Evolutionary conservation across 2,329 filamentous ascomycete species (phyloP).

Genomic region (Aspergillus pseudoviridinutans): DNA sequence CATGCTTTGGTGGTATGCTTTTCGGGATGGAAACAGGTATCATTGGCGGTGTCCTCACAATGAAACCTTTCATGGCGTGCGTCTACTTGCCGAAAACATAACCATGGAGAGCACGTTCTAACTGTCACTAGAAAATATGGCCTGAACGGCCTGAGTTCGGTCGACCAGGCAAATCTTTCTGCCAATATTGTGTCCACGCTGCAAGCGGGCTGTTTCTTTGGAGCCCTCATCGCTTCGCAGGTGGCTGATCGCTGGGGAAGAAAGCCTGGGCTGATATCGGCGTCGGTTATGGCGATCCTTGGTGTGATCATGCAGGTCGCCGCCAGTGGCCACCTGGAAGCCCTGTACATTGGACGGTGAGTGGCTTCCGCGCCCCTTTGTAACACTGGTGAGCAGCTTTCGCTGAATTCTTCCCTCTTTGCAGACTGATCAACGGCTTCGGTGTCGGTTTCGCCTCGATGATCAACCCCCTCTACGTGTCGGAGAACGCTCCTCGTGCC

Average conservation of each 20-base stretch:
- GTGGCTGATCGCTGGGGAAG: slow-evolving; percentile 50
- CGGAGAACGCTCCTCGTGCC: slow-evolving; percentile 56
- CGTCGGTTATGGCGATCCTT: slow-evolving; percentile 55
- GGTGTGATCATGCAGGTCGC: slow-evolving; percentile 63
- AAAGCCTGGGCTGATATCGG: slow-evolving; percentile 51
- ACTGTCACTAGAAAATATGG: slow-evolving; percentile 48
- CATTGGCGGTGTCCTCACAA: slow-evolving; percentile 63
- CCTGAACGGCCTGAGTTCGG: slow-evolving; percentile 39
- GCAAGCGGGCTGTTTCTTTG: slow-evolving; percentile 65
- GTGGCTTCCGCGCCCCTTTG: slow-evolving; percentile 15
- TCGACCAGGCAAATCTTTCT: slow-evolving; percentile 51
- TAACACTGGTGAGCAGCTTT: neutral
- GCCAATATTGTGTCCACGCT: slow-evolving; percentile 70
- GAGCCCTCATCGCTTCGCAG: slow-evolving; percentile 50
- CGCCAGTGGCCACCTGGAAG: slow-evolving; percentile 56
- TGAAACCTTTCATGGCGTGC: slow-evolving; percentile 55
- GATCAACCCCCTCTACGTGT: slow-evolving; percentile 58
- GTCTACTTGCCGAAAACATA: slow-evolving; percentile 10
- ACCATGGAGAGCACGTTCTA: slow-evolving; percentile 6
- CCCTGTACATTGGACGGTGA: slow-evolving; percentile 64
- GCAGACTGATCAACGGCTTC: slow-evolving; percentile 50
- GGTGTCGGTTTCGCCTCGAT: slow-evolving; percentile 50
- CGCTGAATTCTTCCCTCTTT: neutral
- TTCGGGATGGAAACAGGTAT: slow-evolving; percentile 66
- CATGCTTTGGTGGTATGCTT: slow-evolving; percentile 66